These are phyloP conservation scores for Cladosporium halotolerans DNA, from an alignment of 2,329 filamentous ascomycete genomes.

Conservation along the genomic window DNA sequence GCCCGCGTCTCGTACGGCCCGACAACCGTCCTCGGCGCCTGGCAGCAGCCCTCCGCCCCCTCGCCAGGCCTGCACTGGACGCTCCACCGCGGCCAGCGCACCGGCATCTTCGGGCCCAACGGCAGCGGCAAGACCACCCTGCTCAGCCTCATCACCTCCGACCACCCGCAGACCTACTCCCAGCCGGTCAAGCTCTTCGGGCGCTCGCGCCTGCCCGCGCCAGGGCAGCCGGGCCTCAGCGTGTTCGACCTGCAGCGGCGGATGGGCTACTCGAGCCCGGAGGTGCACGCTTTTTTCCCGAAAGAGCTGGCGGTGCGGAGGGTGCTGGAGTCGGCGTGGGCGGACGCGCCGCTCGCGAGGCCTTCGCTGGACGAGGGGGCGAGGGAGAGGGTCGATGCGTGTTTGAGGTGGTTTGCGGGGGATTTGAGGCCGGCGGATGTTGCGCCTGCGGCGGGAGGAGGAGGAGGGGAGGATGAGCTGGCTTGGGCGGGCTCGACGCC, in stretches of 20 bases:
- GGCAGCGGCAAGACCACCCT: slow-evolving; percentile 94
- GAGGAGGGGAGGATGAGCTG: slow-evolving; percentile 20
- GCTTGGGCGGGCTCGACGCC: slow-evolving; percentile 62
- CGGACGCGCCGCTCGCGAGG: slow-evolving; percentile 72
- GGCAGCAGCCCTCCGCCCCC: slow-evolving; percentile 55
- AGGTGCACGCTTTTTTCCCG: slow-evolving; percentile 90
- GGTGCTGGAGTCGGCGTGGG: slow-evolving; percentile 79
- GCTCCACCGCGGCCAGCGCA: slow-evolving; percentile 74
- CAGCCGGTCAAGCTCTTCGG: slow-evolving; percentile 84
- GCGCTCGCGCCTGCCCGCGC: slow-evolving; percentile 68
- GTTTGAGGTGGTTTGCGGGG: slow-evolving; percentile 67
- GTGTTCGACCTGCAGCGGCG: slow-evolving; percentile 88
- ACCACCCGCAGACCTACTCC: slow-evolving; percentile 91
- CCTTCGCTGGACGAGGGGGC: slow-evolving; percentile 58
- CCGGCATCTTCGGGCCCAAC: slow-evolving; percentile 90
- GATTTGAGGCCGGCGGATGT: slow-evolving; percentile 59
- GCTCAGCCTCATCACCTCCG: slow-evolving; percentile 84
- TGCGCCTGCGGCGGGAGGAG: slow-evolving; percentile 15
- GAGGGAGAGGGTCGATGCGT: slow-evolving; percentile 57
- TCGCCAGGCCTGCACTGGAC: slow-evolving; percentile 68
- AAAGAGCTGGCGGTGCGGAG: slow-evolving; percentile 65
- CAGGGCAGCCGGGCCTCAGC: slow-evolving; percentile 66
- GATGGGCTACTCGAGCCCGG: slow-evolving; percentile 88
- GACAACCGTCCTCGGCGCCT: slow-evolving; percentile 74
- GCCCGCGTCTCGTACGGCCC: slow-evolving; percentile 74